Evolutionary conservation across 495 filamentous ascomycete species (phyloP).

Genomic region (Neurospora sp.): DNA sequence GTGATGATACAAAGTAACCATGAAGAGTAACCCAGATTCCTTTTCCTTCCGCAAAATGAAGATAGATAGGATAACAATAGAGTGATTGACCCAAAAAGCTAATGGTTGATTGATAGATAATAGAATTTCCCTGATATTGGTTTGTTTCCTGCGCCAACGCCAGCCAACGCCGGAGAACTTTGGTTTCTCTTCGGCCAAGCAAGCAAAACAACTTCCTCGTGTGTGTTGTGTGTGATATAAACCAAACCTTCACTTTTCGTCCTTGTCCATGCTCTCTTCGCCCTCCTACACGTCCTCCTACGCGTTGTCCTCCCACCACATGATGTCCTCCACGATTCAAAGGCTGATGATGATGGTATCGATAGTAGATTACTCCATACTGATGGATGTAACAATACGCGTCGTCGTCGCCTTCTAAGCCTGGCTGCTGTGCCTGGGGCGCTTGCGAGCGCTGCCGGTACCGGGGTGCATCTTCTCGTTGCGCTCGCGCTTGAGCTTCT

Average conservation of each 20-base stretch:
- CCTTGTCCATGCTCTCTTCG: not conserved
- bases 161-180: not conserved
- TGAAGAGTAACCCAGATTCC: no score
- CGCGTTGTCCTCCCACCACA: not conserved
- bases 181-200: no score
- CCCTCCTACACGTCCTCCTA: not conserved
- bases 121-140: not conserved
- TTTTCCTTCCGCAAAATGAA: no score
- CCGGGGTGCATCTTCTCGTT: slow-evolving; percentile 43
- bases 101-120: not conserved
- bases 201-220: not conserved
- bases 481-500: slow-evolving; percentile 47
- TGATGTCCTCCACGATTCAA: not conserved
- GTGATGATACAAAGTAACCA: no score
- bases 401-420: not conserved
- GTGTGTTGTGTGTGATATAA: not conserved
- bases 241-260: not conserved
- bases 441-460: slow-evolving; percentile 38
- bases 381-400: not conserved
- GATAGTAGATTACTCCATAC: not conserved
- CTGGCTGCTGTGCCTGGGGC: slow-evolving; percentile 35
- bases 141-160: not conserved
- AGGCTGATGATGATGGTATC: not conserved
- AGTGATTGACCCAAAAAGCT: not conserved
- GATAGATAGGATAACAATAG: not conserved